phyloP scores from a whole-genome alignment of 1,139 yeast species.

The Debaryomycetaceae sp. region DNA sequence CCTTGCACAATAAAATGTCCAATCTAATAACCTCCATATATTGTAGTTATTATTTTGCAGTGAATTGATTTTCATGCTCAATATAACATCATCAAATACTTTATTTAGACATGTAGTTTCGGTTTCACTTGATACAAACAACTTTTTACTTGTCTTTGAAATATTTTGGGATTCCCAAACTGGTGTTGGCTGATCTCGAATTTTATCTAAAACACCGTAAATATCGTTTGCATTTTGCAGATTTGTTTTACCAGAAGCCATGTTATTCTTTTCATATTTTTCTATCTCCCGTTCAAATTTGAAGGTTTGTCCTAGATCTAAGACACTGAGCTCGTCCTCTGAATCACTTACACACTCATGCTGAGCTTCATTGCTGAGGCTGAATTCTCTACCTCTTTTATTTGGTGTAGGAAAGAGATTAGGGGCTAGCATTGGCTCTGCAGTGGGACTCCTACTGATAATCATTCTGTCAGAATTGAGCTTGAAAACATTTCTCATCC shows the following conservation, averaged over 20 bases:
- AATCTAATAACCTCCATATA: slow-evolving; percentile 31
- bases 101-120: slow-evolving; percentile 1
- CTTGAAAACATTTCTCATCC: not conserved
- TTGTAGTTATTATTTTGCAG: slow-evolving; percentile 16
- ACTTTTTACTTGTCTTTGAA: not conserved
- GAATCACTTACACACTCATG: slow-evolving; percentile 25
- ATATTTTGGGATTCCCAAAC: not conserved
- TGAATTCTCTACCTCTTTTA: not conserved
- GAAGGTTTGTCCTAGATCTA: slow-evolving; percentile 6
- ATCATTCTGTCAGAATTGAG: not conserved
- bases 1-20: slow-evolving; percentile 37
- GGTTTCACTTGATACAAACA: not conserved
- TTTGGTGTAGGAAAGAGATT: not conserved
- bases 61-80: slow-evolving; percentile 24
- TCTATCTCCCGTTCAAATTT: slow-evolving; percentile 18
- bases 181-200: not conserved
- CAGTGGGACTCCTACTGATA: not conserved
- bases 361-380: not conserved
- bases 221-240: not conserved
- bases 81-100: slow-evolving; percentile 30
- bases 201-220: not conserved
- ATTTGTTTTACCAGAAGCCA: not conserved
- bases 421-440: not conserved
- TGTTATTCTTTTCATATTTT: slow-evolving; percentile 11
- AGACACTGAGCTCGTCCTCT: slow-evolving; percentile 16